A percentile compares a stretch with the other conserved stretches of the same genome.
Conservation (phyloP, 108 stramenopile species). For the Aureococcus anophagefferens region DNA sequence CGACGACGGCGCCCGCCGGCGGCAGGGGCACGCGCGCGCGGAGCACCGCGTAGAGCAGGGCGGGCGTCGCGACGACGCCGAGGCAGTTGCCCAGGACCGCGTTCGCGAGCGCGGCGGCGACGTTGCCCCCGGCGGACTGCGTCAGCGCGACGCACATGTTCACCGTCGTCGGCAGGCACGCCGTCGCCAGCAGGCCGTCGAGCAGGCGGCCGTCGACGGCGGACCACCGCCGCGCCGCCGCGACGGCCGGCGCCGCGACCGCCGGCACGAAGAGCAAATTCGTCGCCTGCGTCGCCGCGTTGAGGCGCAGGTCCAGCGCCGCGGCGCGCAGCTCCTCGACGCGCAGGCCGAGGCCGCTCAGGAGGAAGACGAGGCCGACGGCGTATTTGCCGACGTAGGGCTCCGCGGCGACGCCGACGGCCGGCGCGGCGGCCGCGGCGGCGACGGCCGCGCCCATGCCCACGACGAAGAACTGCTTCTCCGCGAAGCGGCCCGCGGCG, state of each 20-base stretch:
- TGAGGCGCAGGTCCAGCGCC: constrained; percentile 58
- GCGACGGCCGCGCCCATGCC: constrained; percentile 63
- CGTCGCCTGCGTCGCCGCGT: constrained; percentile 51
- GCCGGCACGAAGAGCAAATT: constrained; percentile 66
- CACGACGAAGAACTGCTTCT: constrained; percentile 55
- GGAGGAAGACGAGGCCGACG: constrained; percentile 67
- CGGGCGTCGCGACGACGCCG: constrained; percentile 80
- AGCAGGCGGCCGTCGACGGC: constrained; percentile 51
- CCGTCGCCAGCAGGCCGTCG: constrained; percentile 63
- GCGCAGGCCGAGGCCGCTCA: constrained; percentile 66
- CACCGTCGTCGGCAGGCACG: constrained; percentile 78
- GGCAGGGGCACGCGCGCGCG: constrained; percentile 62
- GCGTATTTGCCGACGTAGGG: constrained; percentile 70
- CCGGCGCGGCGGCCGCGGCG: constrained; percentile 51
- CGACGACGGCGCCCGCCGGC: constrained; percentile 49
- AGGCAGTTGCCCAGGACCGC: constrained; percentile 72
- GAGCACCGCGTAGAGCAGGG: constrained; percentile 61
- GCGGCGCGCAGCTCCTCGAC: constrained; percentile 58
- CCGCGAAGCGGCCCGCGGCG: no score
- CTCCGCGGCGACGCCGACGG: constrained; percentile 32
- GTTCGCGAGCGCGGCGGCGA: constrained; percentile 73
- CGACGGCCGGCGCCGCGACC: constrained; percentile 58
- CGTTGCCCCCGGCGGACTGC: constrained; percentile 59
- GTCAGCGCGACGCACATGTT: constrained; percentile 87
- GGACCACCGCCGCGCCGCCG: constrained; percentile 24